phyloP scores from a whole-genome alignment of 805 yeast genomes.

The Suhomyces sp. region DNA sequence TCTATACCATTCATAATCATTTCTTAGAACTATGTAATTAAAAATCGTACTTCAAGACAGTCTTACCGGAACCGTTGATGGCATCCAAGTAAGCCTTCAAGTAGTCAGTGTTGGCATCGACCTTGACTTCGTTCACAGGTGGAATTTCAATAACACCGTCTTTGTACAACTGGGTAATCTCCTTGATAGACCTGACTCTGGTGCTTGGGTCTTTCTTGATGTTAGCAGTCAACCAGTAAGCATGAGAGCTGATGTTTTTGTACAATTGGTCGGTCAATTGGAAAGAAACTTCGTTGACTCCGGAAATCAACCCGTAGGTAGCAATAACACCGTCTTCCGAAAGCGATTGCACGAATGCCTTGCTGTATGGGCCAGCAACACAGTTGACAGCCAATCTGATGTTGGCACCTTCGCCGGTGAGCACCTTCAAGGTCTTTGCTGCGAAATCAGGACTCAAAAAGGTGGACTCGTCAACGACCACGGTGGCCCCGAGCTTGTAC shows the following conservation, averaged over 20 bases:
- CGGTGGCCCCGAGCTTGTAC: slow-evolving; percentile 28
- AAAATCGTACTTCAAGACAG: not conserved
- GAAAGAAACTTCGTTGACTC: slow-evolving; percentile 15
- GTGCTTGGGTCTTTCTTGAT: slow-evolving; percentile 46
- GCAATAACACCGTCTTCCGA: slow-evolving; percentile 26
- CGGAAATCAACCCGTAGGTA: slow-evolving; percentile 25
- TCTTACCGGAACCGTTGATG: not conserved
- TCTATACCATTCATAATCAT: too few species aligned
- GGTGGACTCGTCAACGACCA: slow-evolving; percentile 27
- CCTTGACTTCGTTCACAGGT: not conserved
- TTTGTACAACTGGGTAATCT: slow-evolving; percentile 56
- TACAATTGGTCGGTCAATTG: slow-evolving; percentile 24
- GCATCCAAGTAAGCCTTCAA: not conserved
- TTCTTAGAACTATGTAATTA: too few species aligned
- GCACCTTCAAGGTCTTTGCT: slow-evolving; percentile 10
- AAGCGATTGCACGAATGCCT: slow-evolving; percentile 20
- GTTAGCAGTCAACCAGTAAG: slow-evolving; percentile 33
- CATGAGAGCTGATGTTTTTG: slow-evolving; percentile 26
- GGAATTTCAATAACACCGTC: slow-evolving; percentile 44
- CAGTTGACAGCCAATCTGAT: slow-evolving; percentile 32
- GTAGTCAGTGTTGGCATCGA: not conserved
- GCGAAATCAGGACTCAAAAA: slow-evolving; percentile 14
- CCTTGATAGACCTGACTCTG: slow-evolving; percentile 53
- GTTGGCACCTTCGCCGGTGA: slow-evolving; percentile 16
- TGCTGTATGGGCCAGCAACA: slow-evolving; percentile 25